Percentiles rank a stretch among this genome's conserved stretches.
Evolutionary conservation across 305 asterid genomes (phyloP).

Genomic region (Ilex paraguariensis): DNA sequence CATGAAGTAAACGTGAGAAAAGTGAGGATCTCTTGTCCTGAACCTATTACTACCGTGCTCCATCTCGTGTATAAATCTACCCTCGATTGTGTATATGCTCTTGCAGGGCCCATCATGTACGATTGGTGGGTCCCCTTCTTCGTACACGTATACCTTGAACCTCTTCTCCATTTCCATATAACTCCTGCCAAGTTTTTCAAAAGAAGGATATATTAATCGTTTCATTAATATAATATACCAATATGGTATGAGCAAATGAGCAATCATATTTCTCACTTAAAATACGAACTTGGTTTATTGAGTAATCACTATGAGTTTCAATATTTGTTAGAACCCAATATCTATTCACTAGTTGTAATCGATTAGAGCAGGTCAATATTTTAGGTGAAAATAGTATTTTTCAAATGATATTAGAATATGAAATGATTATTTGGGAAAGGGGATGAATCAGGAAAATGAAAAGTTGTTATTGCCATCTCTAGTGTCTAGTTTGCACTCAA

Average conservation of each 20-base stretch:
- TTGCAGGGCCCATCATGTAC: constrained; percentile 91
- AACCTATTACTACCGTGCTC: constrained; percentile 56
- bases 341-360: background rate
- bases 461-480: no score
- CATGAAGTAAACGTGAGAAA: constrained; percentile 80
- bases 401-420: no score
- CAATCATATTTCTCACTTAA: no score
- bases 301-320: background rate
- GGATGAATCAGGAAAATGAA: no score
- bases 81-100: constrained; percentile 76
- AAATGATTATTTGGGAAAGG: no score
- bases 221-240: no score
- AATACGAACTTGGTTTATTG: no score
- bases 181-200: constrained; percentile 50
- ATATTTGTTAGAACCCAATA: background rate
- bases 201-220: no score
- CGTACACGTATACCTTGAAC: constrained; percentile 71
- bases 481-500: no score
- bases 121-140: constrained; percentile 81
- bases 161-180: constrained; percentile 87
- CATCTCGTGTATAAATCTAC: constrained; percentile 85
- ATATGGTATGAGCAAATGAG: no score
- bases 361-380: no score
- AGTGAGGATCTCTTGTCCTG: constrained; percentile 45
- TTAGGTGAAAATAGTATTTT: no score